These are phyloP conservation scores for Ogataea ramenticola DNA, from an alignment of 805 yeast genomes.

Conservation along the genomic window DNA sequence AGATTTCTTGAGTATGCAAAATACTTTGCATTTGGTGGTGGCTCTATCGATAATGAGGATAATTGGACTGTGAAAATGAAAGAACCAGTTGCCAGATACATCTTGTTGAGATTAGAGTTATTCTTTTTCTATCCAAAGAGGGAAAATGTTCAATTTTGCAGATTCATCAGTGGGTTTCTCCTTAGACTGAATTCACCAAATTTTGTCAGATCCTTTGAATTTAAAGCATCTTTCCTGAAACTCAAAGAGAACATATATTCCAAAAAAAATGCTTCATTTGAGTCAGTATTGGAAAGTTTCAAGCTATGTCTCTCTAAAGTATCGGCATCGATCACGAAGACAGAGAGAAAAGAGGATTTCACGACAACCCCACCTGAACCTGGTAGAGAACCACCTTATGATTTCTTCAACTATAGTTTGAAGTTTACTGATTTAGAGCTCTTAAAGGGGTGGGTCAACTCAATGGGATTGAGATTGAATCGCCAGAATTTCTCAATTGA, in stretches of 20 bases:
- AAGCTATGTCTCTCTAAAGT: background rate
- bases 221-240: background rate
- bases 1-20: background rate
- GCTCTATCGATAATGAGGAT: background rate
- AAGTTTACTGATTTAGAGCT: no score
- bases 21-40: background rate
- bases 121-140: background rate
- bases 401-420: background rate
- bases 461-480: background rate
- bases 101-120: background rate
- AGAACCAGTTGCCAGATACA: background rate
- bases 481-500: background rate
- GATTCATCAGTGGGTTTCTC: background rate
- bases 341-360: background rate
- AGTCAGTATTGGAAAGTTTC: background rate
- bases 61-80: background rate
- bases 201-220: background rate
- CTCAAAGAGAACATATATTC: background rate
- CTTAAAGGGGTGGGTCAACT: background rate
- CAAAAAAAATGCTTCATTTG: background rate
- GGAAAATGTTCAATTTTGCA: background rate
- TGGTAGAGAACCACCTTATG: background rate
- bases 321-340: background rate
- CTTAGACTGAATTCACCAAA: background rate
- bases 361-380: background rate